A percentile compares a stretch with the other conserved stretches of the same genome.
phyloP scores from a whole-genome alignment of 371 early-diverging fungal species.

The Lichtheimia corymbifera region DNA sequence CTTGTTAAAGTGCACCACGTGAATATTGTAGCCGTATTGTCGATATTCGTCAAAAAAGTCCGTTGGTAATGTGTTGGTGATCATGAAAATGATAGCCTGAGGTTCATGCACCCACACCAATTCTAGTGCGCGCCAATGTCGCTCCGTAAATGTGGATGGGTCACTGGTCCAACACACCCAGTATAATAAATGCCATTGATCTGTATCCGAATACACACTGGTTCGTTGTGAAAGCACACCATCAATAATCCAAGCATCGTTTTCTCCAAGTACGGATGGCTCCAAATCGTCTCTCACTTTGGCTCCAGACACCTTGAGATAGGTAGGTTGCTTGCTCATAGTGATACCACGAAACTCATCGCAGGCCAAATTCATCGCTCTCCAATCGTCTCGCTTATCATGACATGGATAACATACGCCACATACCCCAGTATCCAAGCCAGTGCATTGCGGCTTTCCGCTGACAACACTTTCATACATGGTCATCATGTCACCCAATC shows the following conservation, averaged over 20 bases:
- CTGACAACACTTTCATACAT: slow-evolving; percentile 55
- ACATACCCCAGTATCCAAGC: slow-evolving; percentile 34
- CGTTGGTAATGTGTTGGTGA: slow-evolving; percentile 56
- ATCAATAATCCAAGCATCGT: slow-evolving; percentile 65
- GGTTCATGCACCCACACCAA: slow-evolving; percentile 70
- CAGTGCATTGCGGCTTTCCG: slow-evolving; percentile 27
- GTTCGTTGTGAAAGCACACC: slow-evolving; percentile 54
- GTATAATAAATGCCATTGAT: slow-evolving; percentile 62
- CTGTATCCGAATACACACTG: slow-evolving; percentile 58
- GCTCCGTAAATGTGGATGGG: slow-evolving; percentile 57
- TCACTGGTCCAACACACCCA: slow-evolving; percentile 73
- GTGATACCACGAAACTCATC: slow-evolving; percentile 56
- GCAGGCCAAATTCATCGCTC: slow-evolving; percentile 50
- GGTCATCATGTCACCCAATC: slow-evolving; percentile 24
- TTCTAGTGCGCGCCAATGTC: slow-evolving; percentile 68
- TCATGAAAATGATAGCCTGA: slow-evolving; percentile 59
- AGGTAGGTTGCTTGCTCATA: slow-evolving; percentile 16
- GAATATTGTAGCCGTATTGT: slow-evolving; percentile 60
- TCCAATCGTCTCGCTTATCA: slow-evolving; percentile 56
- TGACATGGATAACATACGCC: slow-evolving; percentile 62
- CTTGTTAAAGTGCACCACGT: slow-evolving; percentile 59
- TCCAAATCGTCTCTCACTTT: slow-evolving; percentile 39
- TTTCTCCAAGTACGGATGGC: slow-evolving; percentile 39
- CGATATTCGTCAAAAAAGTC: slow-evolving; percentile 59
- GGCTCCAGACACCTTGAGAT: slow-evolving; percentile 25